A percentile compares a stretch with the other conserved stretches of the same genome.
Evolutionary conservation across 2,329 filamentous ascomycete genomes (phyloP).

Genomic region (Microdochium bolleyi): DNA sequence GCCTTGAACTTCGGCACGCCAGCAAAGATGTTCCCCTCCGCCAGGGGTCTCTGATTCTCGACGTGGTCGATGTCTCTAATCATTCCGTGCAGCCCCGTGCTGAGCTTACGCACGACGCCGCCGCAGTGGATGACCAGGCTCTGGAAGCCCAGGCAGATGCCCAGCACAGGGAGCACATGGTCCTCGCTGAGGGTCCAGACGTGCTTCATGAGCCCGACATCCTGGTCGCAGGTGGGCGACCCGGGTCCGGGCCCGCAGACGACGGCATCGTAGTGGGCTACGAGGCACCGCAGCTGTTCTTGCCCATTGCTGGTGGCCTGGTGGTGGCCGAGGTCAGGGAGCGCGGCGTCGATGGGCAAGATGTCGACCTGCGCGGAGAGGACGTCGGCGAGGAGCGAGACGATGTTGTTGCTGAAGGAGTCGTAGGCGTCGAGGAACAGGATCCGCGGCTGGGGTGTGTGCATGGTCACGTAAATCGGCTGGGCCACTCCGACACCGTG

Average conservation of each 20-base stretch:
- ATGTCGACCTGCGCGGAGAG: conserved; percentile 62
- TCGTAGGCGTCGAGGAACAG: conserved; percentile 95
- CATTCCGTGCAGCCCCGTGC: conserved; percentile 76
- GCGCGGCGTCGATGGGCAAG: conserved; percentile 61
- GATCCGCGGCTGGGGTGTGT: conserved; percentile 37
- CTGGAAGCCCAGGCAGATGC: conserved; percentile 86
- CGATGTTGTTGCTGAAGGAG: conserved; percentile 93
- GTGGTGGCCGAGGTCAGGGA: conserved; percentile 26
- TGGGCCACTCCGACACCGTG: too few relatives aligned
- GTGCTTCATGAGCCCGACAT: conserved; percentile 73
- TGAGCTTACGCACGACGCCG: conserved; percentile 55
- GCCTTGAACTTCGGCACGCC: conserved; percentile 53
- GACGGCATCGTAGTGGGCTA: conserved; percentile 67
- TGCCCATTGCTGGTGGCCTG: background rate
- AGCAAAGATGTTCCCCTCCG: conserved; percentile 55
- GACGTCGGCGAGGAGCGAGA: conserved; percentile 66
- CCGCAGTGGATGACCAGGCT: conserved; percentile 65
- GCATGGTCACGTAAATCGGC: background rate
- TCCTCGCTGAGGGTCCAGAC: conserved; percentile 57
- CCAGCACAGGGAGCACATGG: conserved; percentile 60
- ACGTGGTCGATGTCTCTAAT: conserved; percentile 59
- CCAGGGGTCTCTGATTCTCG: conserved; percentile 4
- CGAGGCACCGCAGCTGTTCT: conserved; percentile 33
- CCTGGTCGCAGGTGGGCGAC: conserved; percentile 60
- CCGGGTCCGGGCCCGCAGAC: conserved; percentile 90